A percentile compares a stretch with the other conserved stretches of the same genome.
Evolutionary conservation across 1,284 basidiomycete genomes (phyloP).

Genomic region (Inonotus hispidus): DNA sequence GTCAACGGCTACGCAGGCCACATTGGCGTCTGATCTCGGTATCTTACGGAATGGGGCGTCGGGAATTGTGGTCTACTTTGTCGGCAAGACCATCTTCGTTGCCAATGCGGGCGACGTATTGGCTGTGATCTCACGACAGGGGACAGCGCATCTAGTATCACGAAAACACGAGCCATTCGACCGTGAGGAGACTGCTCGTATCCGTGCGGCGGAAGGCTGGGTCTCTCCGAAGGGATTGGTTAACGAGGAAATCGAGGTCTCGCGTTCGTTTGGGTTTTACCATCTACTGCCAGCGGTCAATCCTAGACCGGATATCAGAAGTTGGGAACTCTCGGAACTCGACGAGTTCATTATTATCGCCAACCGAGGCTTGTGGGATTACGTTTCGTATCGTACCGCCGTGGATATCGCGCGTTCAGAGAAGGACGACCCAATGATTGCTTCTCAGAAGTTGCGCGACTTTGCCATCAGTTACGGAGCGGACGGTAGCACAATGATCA

Average conservation of each 20-base stretch:
- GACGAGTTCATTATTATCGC: slow-evolving; percentile 98
- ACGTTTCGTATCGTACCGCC: slow-evolving; percentile 91
- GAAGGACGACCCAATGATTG: slow-evolving; percentile 88
- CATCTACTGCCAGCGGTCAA: slow-evolving; percentile 90
- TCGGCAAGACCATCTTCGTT: slow-evolving; percentile 78
- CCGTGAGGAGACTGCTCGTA: slow-evolving; percentile 77
- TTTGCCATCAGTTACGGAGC: slow-evolving; percentile 97
- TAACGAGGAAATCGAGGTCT: slow-evolving; percentile 90
- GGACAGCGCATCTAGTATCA: slow-evolving; percentile 73
- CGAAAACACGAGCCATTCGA: slow-evolving; percentile 90
- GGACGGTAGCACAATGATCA: slow-evolving; percentile 93
- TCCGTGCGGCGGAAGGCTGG: slow-evolving; percentile 93
- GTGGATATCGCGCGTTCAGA: slow-evolving; percentile 93
- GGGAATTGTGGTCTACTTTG: slow-evolving; percentile 84
- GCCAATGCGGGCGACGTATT: slow-evolving; percentile 90
- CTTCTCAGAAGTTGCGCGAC: slow-evolving; percentile 95
- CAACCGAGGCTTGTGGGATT: slow-evolving; percentile 92
- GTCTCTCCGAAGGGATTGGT: slow-evolving; percentile 91
- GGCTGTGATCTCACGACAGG: slow-evolving; percentile 84
- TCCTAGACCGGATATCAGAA: slow-evolving; percentile 76
- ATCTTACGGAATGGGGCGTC: slow-evolving; percentile 73
- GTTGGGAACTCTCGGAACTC: slow-evolving; percentile 69
- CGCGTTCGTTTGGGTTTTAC: slow-evolving; percentile 93
- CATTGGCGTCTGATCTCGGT: slow-evolving; percentile 34
- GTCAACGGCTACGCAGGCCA: slow-evolving; percentile 31